Conservation (phyloP, 176 grass and related monocot genomes). For the Musa troglodytarum region DNA sequence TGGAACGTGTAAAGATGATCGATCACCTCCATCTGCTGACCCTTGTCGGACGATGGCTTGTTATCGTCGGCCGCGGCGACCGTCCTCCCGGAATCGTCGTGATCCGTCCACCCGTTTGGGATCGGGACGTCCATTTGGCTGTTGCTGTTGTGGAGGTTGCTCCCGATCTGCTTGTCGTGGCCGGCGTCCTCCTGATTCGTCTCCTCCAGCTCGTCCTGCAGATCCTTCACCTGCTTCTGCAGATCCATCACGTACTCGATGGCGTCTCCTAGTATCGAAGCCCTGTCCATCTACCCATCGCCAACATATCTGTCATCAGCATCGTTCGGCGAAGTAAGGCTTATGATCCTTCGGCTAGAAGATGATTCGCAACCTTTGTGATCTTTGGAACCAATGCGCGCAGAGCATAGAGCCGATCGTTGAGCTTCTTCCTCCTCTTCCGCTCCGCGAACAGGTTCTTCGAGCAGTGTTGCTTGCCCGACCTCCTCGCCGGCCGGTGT, state of each 20-base stretch:
- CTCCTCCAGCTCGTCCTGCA: slow-evolving; percentile 87
- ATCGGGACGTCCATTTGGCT: not conserved
- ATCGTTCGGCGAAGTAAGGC: not conserved
- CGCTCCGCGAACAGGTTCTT: slow-evolving; percentile 85
- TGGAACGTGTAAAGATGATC: not conserved
- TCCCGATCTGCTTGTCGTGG: slow-evolving; percentile 8
- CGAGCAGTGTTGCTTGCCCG: slow-evolving; percentile 59
- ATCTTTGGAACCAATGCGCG: slow-evolving; percentile 89
- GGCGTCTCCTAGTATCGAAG: slow-evolving; percentile 80
- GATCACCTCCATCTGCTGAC: slow-evolving; percentile 40
- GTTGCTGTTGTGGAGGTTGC: slow-evolving; percentile 19
- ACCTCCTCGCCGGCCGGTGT: slow-evolving; percentile 18
- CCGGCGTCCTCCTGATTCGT: slow-evolving; percentile 4
- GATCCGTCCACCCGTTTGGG: slow-evolving; percentile 14
- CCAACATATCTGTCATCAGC: not conserved
- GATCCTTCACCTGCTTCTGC: slow-evolving; percentile 72
- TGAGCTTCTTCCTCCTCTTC: slow-evolving; percentile 75
- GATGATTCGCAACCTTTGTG: slow-evolving; percentile 46
- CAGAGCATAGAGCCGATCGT: slow-evolving; percentile 61
- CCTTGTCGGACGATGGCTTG: slow-evolving; percentile 23
- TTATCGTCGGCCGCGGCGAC: not conserved
- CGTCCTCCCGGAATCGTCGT: slow-evolving; percentile 32
- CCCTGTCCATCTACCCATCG: slow-evolving; percentile 60
- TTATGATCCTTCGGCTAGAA: not conserved
- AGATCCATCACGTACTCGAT: slow-evolving; percentile 87